Evolutionary conservation across 495 filamentous ascomycete genomes (phyloP).

Genomic region (Penicillium paradoxum): DNA sequence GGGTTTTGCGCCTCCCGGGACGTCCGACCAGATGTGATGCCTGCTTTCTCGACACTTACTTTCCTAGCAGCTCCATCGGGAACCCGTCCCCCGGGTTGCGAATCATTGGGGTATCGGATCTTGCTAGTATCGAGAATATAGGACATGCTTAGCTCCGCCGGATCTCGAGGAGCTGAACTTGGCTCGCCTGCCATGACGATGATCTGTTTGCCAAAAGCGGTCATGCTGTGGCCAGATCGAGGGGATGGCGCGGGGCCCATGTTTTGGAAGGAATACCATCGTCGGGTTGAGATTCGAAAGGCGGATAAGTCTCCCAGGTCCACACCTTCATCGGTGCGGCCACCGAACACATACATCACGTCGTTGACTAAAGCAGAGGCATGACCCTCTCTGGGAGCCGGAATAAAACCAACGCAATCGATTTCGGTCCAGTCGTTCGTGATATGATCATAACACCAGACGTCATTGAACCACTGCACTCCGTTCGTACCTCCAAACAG

Average conservation of each 20-base stretch:
- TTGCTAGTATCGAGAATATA: constrained; percentile 93
- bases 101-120: constrained; percentile 87
- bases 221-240: constrained; percentile 96
- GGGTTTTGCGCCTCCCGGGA: constrained; percentile 62
- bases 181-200: constrained; percentile 92
- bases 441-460: constrained; percentile 86
- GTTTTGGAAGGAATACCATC: constrained; percentile 99
- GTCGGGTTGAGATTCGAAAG: constrained; percentile 82
- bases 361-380: constrained; percentile 89
- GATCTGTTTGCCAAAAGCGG: constrained; percentile 83
- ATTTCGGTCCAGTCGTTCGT: constrained; percentile 77
- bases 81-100: constrained; percentile 43
- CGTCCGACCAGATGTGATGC: constrained; percentile 35
- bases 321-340: constrained; percentile 85
- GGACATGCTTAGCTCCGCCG: constrained; percentile 77
- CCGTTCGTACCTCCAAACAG: constrained; percentile 98
- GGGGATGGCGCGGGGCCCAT: constrained; percentile 97
- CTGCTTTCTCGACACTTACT: constrained; percentile 35
- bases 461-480: constrained; percentile 94
- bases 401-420: constrained; percentile 97
- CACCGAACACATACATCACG: constrained; percentile 99
- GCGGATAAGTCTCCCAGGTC: constrained; percentile 93
- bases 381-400: constrained; percentile 88
- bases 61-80: constrained; percentile 30
- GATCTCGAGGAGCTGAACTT: constrained; percentile 74